Conservation (phyloP, 345 rosid species). For the Gossypium thurberi region DNA sequence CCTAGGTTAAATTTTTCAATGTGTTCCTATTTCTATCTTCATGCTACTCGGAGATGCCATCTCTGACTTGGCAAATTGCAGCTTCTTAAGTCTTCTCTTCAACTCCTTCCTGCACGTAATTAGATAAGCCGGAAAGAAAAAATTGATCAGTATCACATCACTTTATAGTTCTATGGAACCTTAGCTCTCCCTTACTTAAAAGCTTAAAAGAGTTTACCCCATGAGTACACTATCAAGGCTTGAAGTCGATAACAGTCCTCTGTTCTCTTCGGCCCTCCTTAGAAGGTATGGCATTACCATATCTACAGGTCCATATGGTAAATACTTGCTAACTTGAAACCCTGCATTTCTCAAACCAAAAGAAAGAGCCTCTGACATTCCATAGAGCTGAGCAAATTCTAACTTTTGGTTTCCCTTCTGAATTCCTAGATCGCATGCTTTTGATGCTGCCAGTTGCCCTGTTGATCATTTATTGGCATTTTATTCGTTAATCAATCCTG, state of each 20-base stretch:
- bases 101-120: constrained; percentile 56
- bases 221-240: constrained; percentile 61
- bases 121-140: not conserved
- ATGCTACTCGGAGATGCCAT: not conserved
- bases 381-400: constrained; percentile 86
- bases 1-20: not conserved
- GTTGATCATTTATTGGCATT: not conserved
- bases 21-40: not conserved
- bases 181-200: not conserved
- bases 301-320: constrained; percentile 80
- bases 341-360: constrained; percentile 74
- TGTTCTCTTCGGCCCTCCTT: constrained; percentile 88
- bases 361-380: constrained; percentile 83
- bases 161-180: not conserved
- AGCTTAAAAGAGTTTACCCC: constrained; percentile 29
- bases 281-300: constrained; percentile 73
- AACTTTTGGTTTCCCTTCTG: constrained; percentile 40
- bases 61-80: constrained; percentile 25
- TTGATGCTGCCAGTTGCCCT: constrained; percentile 61
- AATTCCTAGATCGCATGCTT: constrained; percentile 60
- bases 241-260: constrained; percentile 65
- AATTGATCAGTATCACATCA: not conserved
- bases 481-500: not conserved
- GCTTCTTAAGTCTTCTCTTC: constrained; percentile 44
- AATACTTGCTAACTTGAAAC: constrained; percentile 80